Percentiles rank a stretch among this genome's conserved stretches.
Conservation (phyloP, 495 filamentous ascomycete genomes). For the Bombardia bombarda region DNA sequence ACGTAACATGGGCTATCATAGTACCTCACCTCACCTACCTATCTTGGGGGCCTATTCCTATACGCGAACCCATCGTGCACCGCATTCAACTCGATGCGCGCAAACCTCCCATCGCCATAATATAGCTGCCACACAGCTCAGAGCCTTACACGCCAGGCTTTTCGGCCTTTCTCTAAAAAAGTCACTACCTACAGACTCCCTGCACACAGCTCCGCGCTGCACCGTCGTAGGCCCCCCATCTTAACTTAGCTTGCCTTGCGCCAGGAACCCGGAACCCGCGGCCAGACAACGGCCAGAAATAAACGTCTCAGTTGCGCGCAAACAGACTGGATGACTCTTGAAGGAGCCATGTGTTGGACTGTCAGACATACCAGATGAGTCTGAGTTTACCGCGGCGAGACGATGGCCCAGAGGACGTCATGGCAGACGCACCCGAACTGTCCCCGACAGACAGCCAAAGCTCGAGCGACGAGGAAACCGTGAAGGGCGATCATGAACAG, state of each 20-base stretch:
- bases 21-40: too few relatives aligned
- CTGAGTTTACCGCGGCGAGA: constrained; percentile 37
- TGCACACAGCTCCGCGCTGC: not conserved
- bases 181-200: not conserved
- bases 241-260: not conserved
- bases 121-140: not conserved
- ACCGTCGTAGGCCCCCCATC: not conserved
- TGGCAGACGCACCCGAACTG: constrained; percentile 35
- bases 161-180: too few relatives aligned
- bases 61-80: constrained; percentile 1
- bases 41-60: not conserved
- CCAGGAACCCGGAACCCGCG: not conserved
- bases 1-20: too few relatives aligned
- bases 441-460: constrained; percentile 17
- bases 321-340: not conserved
- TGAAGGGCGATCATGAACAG: constrained; percentile 31
- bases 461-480: constrained; percentile 40
- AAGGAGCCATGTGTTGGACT: constrained; percentile 26
- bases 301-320: too few relatives aligned
- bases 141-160: too few relatives aligned
- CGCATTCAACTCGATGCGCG: too few relatives aligned
- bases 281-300: too few relatives aligned
- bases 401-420: constrained; percentile 32
- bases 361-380: constrained; percentile 37
- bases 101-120: too few relatives aligned